Percentiles rank a stretch among this genome's conserved stretches.
These are phyloP conservation scores for Backusella australiensis DNA, from an alignment of 192 early-diverging fungal species.

Conservation along the genomic window DNA sequence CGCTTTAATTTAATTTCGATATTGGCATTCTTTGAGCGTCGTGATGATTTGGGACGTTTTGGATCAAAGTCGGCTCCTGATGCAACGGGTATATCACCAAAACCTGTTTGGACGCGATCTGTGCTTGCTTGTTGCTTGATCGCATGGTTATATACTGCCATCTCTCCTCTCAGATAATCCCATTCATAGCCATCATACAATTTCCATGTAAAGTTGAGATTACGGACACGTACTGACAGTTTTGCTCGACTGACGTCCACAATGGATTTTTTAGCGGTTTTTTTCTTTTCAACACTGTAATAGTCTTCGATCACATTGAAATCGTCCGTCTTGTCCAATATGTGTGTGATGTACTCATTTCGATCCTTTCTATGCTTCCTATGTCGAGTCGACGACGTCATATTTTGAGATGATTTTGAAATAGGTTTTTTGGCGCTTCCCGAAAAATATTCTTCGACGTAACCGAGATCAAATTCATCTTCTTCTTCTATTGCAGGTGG, in stretches of 20 bases:
- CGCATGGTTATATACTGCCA: not conserved
- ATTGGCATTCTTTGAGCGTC: conserved; percentile 43
- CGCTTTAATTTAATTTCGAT: conserved; percentile 55
- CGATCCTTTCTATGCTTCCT: conserved; percentile 8
- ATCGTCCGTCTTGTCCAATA: conserved; percentile 20
- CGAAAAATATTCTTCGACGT: conserved; percentile 50
- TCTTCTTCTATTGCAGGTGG: conserved; percentile 11
- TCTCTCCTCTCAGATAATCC: conserved; percentile 36
- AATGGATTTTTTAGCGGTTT: conserved; percentile 19
- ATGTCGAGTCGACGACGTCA: conserved; percentile 22
- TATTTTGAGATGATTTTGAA: not conserved
- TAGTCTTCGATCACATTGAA: conserved; percentile 46
- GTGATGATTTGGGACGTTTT: conserved; percentile 13
- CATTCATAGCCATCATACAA: conserved; percentile 72
- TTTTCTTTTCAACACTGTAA: conserved; percentile 41
- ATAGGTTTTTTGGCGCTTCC: not conserved
- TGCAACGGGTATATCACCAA: conserved; percentile 2
- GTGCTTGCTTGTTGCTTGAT: not conserved
- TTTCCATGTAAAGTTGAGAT: conserved; percentile 61
- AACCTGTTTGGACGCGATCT: not conserved
- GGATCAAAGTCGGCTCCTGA: not conserved
- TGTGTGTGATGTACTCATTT: conserved; percentile 40
- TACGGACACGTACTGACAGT: conserved; percentile 51
- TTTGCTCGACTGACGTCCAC: conserved; percentile 29
- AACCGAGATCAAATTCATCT: conserved; percentile 31